These are phyloP conservation scores for Hypocrella siamensis DNA, from an alignment of 2,329 filamentous ascomycete species.

Conservation along the genomic window DNA sequence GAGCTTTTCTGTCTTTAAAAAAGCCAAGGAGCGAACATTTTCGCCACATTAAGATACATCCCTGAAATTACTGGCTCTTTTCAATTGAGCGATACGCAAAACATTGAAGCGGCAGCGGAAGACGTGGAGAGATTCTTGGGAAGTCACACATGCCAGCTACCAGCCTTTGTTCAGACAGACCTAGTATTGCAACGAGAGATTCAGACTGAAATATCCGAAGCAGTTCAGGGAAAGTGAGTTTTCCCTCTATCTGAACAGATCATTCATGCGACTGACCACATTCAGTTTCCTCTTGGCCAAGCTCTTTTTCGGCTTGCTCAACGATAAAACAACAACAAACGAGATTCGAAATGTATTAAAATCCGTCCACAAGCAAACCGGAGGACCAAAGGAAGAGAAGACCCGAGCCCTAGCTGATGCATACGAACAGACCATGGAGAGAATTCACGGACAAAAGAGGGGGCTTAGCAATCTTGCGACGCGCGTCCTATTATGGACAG, in stretches of 20 bases:
- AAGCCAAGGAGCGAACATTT: background rate
- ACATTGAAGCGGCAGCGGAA: background rate
- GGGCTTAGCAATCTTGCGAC: background rate
- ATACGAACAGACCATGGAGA: background rate
- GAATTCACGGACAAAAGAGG: background rate
- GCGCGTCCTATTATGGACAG: background rate
- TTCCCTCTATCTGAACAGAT: background rate
- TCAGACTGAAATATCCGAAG: background rate
- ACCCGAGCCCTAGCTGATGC: background rate
- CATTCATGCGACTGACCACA: background rate
- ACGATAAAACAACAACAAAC: background rate
- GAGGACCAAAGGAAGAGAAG: no score
- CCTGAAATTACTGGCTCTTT: background rate
- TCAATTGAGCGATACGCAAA: background rate
- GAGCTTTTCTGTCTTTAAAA: background rate
- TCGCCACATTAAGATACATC: background rate
- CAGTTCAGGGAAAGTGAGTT: background rate
- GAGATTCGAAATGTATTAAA: background rate
- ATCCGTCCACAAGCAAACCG: background rate
- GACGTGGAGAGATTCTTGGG: background rate
- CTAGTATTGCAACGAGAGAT: background rate
- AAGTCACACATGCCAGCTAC: background rate
- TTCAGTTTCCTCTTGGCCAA: background rate
- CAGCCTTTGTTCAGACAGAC: background rate
- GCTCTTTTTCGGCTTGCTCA: background rate